phyloP scores from a whole-genome alignment of 106 monocot genomes.

The Allium sativum region DNA sequence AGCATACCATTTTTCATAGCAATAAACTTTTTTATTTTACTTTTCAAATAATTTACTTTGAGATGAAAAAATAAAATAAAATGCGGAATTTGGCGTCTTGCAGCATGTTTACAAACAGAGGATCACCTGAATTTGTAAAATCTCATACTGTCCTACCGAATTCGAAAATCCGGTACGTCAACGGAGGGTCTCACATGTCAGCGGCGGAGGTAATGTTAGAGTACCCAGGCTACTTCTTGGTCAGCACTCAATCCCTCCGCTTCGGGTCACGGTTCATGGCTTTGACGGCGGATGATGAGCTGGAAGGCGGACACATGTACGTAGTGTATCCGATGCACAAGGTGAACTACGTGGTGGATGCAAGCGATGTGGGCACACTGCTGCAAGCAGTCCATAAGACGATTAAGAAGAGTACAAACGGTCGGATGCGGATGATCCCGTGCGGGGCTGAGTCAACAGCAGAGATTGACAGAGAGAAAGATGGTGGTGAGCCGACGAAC shows the following conservation, averaged over 20 bases:
- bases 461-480: too few relatives aligned
- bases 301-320: conserved; percentile 42
- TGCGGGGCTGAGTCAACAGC: not conserved
- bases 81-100: conserved; percentile 77
- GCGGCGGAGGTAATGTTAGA: conserved; percentile 90
- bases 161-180: conserved; percentile 15
- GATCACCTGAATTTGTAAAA: not conserved
- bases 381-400: conserved; percentile 20
- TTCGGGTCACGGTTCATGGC: conserved; percentile 32
- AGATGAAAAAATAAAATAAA: not conserved
- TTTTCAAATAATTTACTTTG: too few relatives aligned
- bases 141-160: conserved; percentile 29
- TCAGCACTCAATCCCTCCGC: conserved; percentile 20
- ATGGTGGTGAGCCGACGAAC: too few relatives aligned
- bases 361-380: conserved; percentile 28
- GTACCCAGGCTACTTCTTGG: conserved; percentile 51
- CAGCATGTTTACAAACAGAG: conserved; percentile 12
- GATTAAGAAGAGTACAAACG: conserved; percentile 6
- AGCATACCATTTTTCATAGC: too few relatives aligned
- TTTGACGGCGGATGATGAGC: conserved; percentile 63
- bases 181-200: conserved; percentile 1
- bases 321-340: conserved; percentile 50
- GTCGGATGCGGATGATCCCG: conserved; percentile 1
- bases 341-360: conserved; percentile 26
- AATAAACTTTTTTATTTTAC: too few relatives aligned